Base-by-base conservation (phyloP, 179 eudicot genomes). In the Actinidia polygama region DNA sequence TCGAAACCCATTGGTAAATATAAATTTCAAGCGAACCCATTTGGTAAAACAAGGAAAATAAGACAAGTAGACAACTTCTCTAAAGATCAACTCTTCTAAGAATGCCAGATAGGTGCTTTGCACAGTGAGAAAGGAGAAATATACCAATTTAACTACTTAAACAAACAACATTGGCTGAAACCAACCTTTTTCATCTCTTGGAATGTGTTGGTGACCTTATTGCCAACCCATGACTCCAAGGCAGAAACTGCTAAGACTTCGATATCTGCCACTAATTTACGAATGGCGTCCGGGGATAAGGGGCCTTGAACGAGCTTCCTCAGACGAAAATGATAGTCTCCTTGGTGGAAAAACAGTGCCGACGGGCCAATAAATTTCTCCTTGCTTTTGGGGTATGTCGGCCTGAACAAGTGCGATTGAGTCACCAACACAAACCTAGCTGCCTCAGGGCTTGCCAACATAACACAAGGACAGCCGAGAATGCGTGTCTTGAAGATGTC, bases 401-500 rank as follows among this genome's bases (percentile, higher is more conserved):
- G 91, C 81, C 85, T 88, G 85, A 88, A 90, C 78, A 90, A 49
- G 69, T 88, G 84, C 58, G 91, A 88, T 68, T 85, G 84, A 24
- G 87, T 86, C 63, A 82, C 85, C 14, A 90, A 58, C 73, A 90
- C 91, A 21, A 87, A 85, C 79, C 84, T 81, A 2, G 88, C 85
- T 4, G 92, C 92, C 81, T 90, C 92, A 3, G 92, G 92, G 80
- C 89, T 86, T 15, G 92, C 84, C 63, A 90, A 55, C 92, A 90
- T 88, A 54, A 90, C 87, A 71, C 92, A 86, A 46, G 85, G 90
- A 63, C 88, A 88, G 10, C 92, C 92, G 5, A 88, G 87, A 44
- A 90, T 71, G 47, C 86, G 87, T 50, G 89, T 88, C 89, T 88
- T 90, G 89, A 88, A 90, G 72, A 90, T 90, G 54, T 86, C 89